Conservation (phyloP, 2,329 filamentous ascomycete genomes). For the Verticillium klebahnii region DNA sequence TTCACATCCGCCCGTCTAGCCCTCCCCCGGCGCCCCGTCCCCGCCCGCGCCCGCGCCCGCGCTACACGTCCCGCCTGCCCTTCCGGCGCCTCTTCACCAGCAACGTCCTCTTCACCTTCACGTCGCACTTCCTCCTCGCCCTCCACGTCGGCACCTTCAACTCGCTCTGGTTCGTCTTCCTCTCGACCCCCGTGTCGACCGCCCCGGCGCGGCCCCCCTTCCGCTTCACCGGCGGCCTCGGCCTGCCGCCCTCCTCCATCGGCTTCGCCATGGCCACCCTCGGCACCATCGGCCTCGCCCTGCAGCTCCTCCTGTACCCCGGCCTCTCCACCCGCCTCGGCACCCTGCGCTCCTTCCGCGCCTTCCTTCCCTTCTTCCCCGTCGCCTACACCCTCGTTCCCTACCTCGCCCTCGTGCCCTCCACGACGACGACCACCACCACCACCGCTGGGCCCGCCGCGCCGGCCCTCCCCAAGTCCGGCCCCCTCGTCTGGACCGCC, state of each 20-base stretch:
- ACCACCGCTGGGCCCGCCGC: no score
- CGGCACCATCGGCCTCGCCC: conserved; percentile 67
- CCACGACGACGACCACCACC: conserved; percentile 13
- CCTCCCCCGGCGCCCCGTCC: conserved; percentile 5
- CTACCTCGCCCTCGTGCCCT: conserved; percentile 65
- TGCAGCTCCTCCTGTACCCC: conserved; percentile 72
- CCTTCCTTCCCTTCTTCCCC: conserved; percentile 67
- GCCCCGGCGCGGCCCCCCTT: conserved; percentile 39
- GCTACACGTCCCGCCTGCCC: conserved; percentile 43
- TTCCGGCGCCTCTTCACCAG: conserved; percentile 52
- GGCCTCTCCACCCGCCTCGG: conserved; percentile 61
- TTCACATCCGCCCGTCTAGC: conserved; percentile 11
- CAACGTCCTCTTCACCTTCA: conserved; percentile 49
- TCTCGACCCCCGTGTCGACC: conserved; percentile 59
- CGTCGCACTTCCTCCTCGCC: conserved; percentile 65
- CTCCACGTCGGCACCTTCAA: conserved; percentile 75
- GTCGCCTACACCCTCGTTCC: conserved; percentile 65
- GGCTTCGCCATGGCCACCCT: conserved; percentile 76
- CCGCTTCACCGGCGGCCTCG: conserved; percentile 69
- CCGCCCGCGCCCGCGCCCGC: conserved; percentile 14
- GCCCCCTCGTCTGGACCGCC: conserved; percentile 57
- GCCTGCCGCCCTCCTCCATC: conserved; percentile 65
- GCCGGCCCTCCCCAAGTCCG: conserved; percentile 35
- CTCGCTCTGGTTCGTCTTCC: conserved; percentile 70
- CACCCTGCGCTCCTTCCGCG: conserved; percentile 61